Evolutionary conservation across 164 flowering plant genomes (phyloP).

Genomic region (Stephania japonica): DNA sequence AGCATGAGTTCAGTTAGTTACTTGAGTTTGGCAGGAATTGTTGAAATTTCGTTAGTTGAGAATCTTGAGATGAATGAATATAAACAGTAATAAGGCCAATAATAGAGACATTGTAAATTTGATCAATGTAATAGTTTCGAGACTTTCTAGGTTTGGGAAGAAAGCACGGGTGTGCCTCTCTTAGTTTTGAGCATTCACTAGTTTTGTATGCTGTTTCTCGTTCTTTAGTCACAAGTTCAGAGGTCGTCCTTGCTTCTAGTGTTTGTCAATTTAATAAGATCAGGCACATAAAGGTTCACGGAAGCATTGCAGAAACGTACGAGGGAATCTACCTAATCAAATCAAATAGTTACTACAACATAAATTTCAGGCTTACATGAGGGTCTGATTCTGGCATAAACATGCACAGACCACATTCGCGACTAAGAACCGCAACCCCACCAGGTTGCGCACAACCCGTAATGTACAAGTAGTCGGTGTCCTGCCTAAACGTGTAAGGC

Average conservation of each 20-base stretch:
- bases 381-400: slow-evolving; percentile 83
- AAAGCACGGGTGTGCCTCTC: not conserved
- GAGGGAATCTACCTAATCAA: not conserved
- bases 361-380: slow-evolving; percentile 40
- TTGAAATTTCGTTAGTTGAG: no score
- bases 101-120: no score
- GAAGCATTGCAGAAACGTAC: no score
- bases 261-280: no score
- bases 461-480: slow-evolving; percentile 73
- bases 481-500: slow-evolving; percentile 85
- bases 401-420: slow-evolving; percentile 90
- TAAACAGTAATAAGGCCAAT: no score
- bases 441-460: slow-evolving; percentile 99
- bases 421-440: slow-evolving; percentile 81
- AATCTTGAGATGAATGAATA: no score
- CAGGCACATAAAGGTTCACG: no score
- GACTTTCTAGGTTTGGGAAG: no score
- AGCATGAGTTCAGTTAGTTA: no score
- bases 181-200: not conserved
- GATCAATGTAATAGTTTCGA: no score
- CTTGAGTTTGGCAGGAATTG: no score
- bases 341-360: not conserved
- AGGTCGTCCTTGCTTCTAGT: no score
- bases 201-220: not conserved
- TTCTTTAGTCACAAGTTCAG: not conserved